Conservation (phyloP, 2,329 filamentous ascomycete species). For the Verruconis gallopava region DNA sequence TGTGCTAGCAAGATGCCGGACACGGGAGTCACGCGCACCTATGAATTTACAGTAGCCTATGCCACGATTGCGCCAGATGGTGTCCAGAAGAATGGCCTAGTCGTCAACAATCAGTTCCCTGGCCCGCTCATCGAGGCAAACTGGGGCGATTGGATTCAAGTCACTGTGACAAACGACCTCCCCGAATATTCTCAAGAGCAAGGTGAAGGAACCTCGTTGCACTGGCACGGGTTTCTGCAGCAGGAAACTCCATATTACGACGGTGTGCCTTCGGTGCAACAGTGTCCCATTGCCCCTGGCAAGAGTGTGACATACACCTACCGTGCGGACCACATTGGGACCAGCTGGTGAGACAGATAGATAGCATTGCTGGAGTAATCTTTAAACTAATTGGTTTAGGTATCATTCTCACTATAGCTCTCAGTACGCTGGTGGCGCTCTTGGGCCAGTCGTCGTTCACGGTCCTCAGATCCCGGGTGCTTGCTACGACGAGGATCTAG, state of each 20-base stretch:
- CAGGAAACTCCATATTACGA: slow-evolving; percentile 23
- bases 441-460: slow-evolving; percentile 19
- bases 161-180: slow-evolving; percentile 16
- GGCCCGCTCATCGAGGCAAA: slow-evolving; percentile 26
- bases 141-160: slow-evolving; percentile 21
- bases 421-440: slow-evolving; percentile 18
- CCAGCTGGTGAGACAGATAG: slow-evolving; percentile 11
- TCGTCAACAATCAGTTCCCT: slow-evolving; percentile 25
- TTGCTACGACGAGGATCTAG: slow-evolving; percentile 19
- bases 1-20: slow-evolving; percentile 19
- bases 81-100: slow-evolving; percentile 16
- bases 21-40: slow-evolving; percentile 21
- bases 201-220: slow-evolving; percentile 22
- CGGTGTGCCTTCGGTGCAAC: slow-evolving; percentile 22
- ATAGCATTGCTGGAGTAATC: too few species aligned
- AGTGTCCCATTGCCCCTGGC: slow-evolving; percentile 25
- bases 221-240: slow-evolving; percentile 24
- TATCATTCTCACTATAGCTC: slow-evolving; percentile 18
- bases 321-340: slow-evolving; percentile 15
- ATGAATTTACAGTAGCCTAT: slow-evolving; percentile 15
- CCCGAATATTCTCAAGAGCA: slow-evolving; percentile 19
- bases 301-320: slow-evolving; percentile 17
- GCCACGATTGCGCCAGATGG: slow-evolving; percentile 19
- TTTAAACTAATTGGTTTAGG: too few species aligned
- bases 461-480: slow-evolving; percentile 14